A percentile compares a stretch with the other conserved stretches of the same genome.
phyloP scores from a whole-genome alignment of 1,139 yeast species.

The Sugiyamaella xylanicola region DNA sequence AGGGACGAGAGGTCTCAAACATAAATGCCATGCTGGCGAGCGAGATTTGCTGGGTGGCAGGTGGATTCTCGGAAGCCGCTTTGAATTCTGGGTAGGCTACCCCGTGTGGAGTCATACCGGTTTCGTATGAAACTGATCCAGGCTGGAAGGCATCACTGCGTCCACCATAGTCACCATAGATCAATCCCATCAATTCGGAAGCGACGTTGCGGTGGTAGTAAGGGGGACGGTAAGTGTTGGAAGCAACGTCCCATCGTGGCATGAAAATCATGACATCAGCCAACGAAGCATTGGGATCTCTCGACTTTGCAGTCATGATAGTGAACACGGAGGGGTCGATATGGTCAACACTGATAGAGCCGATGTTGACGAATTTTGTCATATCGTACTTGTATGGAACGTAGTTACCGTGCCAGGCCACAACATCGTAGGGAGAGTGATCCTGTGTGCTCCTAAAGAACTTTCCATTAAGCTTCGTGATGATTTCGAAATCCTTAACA shows the following conservation, averaged over 20 bases:
- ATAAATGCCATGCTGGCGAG: slow-evolving; percentile 9
- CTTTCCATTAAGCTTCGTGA: slow-evolving; percentile 33
- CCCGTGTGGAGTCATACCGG: slow-evolving; percentile 39
- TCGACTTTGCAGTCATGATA: slow-evolving; percentile 36
- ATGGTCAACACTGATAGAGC: slow-evolving; percentile 36
- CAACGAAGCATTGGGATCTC: slow-evolving; percentile 34
- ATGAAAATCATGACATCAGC: slow-evolving; percentile 39
- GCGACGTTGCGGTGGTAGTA: slow-evolving; percentile 38
- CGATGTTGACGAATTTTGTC: slow-evolving; percentile 33
- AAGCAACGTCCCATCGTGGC: slow-evolving; percentile 39
- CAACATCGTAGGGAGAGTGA: slow-evolving; percentile 38
- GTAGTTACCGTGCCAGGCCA: slow-evolving; percentile 39
- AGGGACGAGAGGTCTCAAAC: slow-evolving; percentile 10
- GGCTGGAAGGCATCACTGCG: slow-evolving; percentile 37
- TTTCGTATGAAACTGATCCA: slow-evolving; percentile 38
- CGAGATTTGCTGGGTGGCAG: slow-evolving; percentile 10
- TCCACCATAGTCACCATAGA: slow-evolving; percentile 36
- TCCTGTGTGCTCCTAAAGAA: slow-evolving; percentile 31
- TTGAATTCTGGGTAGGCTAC: slow-evolving; percentile 15
- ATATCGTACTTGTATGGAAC: slow-evolving; percentile 39
- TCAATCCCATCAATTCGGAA: slow-evolving; percentile 41
- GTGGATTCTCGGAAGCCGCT: slow-evolving; percentile 10
- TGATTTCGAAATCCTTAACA: slow-evolving; percentile 22
- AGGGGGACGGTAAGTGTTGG: slow-evolving; percentile 39
- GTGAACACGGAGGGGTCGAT: slow-evolving; percentile 38